A percentile compares a stretch with the other conserved stretches of the same genome.
These are phyloP conservation scores for Penicillium concentricum DNA, from an alignment of 2,329 filamentous ascomycete species.

Conservation along the genomic window DNA sequence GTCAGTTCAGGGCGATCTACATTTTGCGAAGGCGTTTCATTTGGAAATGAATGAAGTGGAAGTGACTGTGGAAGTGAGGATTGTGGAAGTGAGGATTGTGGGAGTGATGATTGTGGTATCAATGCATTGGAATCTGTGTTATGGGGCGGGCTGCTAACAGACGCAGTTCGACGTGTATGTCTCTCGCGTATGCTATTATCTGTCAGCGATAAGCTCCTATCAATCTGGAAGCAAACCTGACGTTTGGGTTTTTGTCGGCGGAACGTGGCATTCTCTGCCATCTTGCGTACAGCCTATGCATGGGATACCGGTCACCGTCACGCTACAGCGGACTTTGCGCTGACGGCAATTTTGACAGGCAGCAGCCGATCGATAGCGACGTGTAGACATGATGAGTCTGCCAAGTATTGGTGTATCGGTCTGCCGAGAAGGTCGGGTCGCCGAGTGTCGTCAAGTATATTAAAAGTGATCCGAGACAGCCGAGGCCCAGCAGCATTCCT, in stretches of 20 bases:
- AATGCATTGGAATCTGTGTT: background rate
- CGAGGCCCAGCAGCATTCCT: background rate
- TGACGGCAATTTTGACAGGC: slow-evolving; percentile 23
- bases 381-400: slow-evolving; percentile 3
- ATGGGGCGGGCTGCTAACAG: slow-evolving; percentile 1
- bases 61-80: background rate
- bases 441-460: background rate
- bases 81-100: background rate
- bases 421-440: background rate
- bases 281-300: slow-evolving; percentile 34
- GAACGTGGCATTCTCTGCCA: slow-evolving; percentile 28
- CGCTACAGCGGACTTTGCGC: slow-evolving; percentile 23
- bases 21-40: background rate
- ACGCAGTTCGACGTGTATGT: background rate
- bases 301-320: slow-evolving; percentile 27
- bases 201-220: background rate
- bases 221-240: background rate
- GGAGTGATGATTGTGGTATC: background rate
- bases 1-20: background rate
- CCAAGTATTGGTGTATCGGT: background rate
- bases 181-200: background rate
- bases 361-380: slow-evolving; percentile 17
- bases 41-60: background rate
- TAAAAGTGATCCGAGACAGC: background rate
- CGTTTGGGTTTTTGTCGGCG: slow-evolving; percentile 16